phyloP scores from a whole-genome alignment of 306 rosid genomes.

The Cucumis hystrix region DNA sequence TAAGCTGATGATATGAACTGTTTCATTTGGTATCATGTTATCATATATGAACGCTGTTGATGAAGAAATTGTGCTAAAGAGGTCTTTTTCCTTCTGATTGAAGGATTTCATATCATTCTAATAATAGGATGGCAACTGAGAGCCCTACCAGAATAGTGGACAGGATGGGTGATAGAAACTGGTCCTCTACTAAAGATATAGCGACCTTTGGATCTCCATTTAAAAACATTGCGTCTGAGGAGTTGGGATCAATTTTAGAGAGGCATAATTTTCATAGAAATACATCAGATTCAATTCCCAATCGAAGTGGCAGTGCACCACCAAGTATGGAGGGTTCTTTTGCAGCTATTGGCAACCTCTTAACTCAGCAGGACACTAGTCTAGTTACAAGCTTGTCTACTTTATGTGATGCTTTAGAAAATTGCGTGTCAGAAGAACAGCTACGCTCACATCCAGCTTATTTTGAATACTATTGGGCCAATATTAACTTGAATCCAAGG shows the following conservation, averaged over 20 bases:
- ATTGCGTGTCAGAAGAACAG: constrained; percentile 32
- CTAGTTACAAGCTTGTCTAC: constrained; percentile 17
- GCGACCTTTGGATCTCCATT: constrained; percentile 26
- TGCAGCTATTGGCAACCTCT: constrained; percentile 29
- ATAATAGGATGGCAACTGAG: constrained; percentile 35
- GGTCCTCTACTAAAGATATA: constrained; percentile 31
- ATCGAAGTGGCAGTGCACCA: constrained; percentile 60
- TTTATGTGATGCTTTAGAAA: constrained; percentile 12
- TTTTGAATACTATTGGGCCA: constrained; percentile 35
- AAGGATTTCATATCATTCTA: background rate
- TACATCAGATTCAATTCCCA: constrained; percentile 20
- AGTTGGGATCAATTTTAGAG: constrained; percentile 20
- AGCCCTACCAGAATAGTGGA: constrained; percentile 43
- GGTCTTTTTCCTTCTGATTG: background rate
- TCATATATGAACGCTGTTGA: background rate
- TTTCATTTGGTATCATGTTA: background rate
- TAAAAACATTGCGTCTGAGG: constrained; percentile 23
- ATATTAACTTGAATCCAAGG: constrained; percentile 58
- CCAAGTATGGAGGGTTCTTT: constrained; percentile 62
- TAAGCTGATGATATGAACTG: background rate
- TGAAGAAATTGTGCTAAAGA: background rate
- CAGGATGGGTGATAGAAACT: constrained; percentile 23
- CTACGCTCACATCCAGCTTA: constrained; percentile 39
- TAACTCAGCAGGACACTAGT: constrained; percentile 22
- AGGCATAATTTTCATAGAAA: constrained; percentile 13